Evolutionary conservation across 1,139 yeast genomes (phyloP).

Genomic region (Saccharomyces hybrid): DNA sequence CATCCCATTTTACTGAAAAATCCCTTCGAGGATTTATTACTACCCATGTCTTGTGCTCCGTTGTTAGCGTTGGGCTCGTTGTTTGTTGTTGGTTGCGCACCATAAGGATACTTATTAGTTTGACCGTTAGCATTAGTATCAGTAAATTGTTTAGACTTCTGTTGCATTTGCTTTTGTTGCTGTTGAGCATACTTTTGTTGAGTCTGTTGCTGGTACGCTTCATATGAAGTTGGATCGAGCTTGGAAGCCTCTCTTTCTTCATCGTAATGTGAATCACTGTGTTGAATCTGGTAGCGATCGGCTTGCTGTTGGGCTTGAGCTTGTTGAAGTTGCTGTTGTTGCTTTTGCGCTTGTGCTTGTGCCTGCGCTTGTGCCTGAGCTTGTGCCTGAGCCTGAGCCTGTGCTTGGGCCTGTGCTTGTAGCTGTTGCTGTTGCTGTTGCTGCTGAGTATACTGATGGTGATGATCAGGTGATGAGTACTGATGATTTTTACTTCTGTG

Average conservation of each 20-base stretch:
- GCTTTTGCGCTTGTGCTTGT: neutral
- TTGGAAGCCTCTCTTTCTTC: constrained; percentile 7
- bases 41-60: constrained; percentile 17
- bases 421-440: no score
- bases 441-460: neutral
- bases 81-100: constrained; percentile 25
- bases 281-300: constrained; percentile 10
- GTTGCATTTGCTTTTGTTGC: constrained; percentile 24
- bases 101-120: constrained; percentile 16
- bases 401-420: no score
- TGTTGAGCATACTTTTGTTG: constrained; percentile 31
- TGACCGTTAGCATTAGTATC: constrained; percentile 10
- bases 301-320: neutral
- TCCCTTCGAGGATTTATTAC: constrained; percentile 30
- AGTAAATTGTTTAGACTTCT: constrained; percentile 6
- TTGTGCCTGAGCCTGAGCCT: no score
- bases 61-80: constrained; percentile 5
- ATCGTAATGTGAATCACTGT: neutral
- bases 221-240: constrained; percentile 33
- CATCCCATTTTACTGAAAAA: constrained; percentile 36
- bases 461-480: neutral
- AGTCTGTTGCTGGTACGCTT: constrained; percentile 33
- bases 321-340: neutral
- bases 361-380: neutral
- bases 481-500: constrained; percentile 36